phyloP scores from a whole-genome alignment of 331 rosid genomes.

The Acacia pycnantha region DNA sequence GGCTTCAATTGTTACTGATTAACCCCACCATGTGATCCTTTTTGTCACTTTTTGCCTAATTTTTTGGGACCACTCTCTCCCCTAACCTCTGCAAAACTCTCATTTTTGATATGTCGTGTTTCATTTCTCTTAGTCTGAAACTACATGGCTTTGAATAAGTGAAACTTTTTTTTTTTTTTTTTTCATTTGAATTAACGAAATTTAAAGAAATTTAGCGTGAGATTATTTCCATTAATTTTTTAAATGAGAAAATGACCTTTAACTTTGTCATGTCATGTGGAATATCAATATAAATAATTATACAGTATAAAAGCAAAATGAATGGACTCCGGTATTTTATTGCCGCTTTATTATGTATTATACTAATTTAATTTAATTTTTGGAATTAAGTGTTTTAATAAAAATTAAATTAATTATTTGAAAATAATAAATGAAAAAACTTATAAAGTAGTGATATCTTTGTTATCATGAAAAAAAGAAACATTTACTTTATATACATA shows the following conservation, averaged over 20 bases:
- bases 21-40: conserved; percentile 51
- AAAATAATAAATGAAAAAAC: too few relatives aligned
- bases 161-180: neutral
- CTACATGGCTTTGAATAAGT: neutral
- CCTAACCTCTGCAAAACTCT: neutral
- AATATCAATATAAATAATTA: too few relatives aligned
- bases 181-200: neutral
- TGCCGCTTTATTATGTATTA: neutral
- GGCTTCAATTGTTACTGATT: neutral
- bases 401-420: too few relatives aligned
- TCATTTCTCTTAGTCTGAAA: neutral
- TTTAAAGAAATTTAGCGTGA: too few relatives aligned
- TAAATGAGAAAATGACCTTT: neutral
- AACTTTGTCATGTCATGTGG: neutral
- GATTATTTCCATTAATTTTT: neutral
- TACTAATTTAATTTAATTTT: too few relatives aligned
- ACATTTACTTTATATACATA: too few relatives aligned
- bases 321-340: neutral
- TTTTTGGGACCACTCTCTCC: conserved; percentile 30
- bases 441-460: too few relatives aligned
- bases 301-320: too few relatives aligned
- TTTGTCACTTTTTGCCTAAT: conserved; percentile 20
- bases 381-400: too few relatives aligned
- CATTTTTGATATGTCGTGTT: neutral
- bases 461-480: too few relatives aligned